These are phyloP conservation scores for Penicillium sp. DNA, from an alignment of 2,329 filamentous ascomycete genomes.

Conservation along the genomic window DNA sequence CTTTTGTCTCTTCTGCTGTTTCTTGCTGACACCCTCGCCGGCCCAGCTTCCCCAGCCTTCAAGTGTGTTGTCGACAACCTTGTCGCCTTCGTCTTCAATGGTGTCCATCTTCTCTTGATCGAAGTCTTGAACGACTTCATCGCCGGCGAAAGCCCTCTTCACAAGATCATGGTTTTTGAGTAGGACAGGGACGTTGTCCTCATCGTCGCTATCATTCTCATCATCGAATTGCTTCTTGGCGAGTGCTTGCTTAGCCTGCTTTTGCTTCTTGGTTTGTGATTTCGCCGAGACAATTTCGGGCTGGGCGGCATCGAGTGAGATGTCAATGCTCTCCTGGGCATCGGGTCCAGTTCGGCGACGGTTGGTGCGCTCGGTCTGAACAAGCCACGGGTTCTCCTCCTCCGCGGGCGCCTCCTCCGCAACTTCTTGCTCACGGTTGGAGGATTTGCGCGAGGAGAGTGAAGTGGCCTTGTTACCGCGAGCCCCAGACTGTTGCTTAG, in stretches of 20 bases:
- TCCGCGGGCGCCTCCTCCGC: constrained; percentile 24
- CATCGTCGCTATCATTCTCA: constrained; percentile 44
- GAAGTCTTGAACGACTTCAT: constrained; percentile 81
- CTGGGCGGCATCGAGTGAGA: constrained; percentile 29
- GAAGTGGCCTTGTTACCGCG: constrained; percentile 21
- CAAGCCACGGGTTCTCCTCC: constrained; percentile 42
- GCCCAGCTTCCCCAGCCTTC: constrained; percentile 95
- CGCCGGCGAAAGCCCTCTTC: constrained; percentile 81
- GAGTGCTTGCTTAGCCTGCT: constrained; percentile 21
- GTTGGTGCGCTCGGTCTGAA: constrained; percentile 38
- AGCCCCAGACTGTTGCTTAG: constrained; percentile 21
- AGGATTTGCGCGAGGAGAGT: constrained; percentile 15
- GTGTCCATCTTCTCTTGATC: constrained; percentile 73
- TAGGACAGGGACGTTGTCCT: constrained; percentile 43
- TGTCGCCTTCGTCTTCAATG: constrained; percentile 76
- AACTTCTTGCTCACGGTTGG: constrained; percentile 19
- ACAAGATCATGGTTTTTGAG: constrained; percentile 67
- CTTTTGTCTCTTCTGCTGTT: constrained; percentile 64
- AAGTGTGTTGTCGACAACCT: constrained; percentile 78
- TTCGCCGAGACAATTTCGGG: constrained; percentile 19
- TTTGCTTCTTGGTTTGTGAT: constrained; percentile 21
- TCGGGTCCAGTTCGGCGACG: constrained; percentile 30
- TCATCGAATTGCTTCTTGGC: constrained; percentile 43
- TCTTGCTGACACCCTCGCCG: constrained; percentile 76
- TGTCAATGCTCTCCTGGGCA: constrained; percentile 36